A percentile compares a stretch with the other conserved stretches of the same genome.
These are phyloP conservation scores for Cryphonectria parasitica DNA, from an alignment of 2,329 filamentous ascomycete species.

Conservation along the genomic window DNA sequence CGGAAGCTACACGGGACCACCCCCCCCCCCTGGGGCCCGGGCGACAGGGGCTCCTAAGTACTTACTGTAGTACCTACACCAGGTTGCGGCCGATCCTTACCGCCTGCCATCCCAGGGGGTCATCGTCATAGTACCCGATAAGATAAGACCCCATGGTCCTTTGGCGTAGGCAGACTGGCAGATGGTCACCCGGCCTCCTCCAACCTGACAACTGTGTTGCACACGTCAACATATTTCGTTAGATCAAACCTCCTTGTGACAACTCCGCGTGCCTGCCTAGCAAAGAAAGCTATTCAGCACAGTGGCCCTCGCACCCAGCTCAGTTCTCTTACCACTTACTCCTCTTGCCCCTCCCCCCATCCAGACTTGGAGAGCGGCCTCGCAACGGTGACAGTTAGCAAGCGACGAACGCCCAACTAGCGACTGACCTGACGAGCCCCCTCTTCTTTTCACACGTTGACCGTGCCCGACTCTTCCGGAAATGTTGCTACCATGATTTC, in stretches of 20 bases:
- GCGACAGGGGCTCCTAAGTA: background rate
- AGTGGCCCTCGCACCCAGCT: background rate
- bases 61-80: background rate
- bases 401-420: constrained; percentile 1
- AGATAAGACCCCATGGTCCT: constrained; percentile 5
- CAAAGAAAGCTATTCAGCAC: background rate
- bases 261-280: background rate
- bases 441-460: background rate
- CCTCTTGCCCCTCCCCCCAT: background rate
- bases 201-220: constrained; percentile 5
- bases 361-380: background rate
- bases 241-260: constrained; percentile 12
- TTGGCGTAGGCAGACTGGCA: constrained; percentile 10
- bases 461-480: background rate
- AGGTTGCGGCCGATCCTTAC: background rate
- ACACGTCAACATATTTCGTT: background rate
- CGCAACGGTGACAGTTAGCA: background rate
- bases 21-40: background rate
- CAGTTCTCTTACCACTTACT: background rate
- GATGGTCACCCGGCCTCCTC: constrained; percentile 14
- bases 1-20: background rate
- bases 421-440: constrained; percentile 9
- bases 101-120: constrained; percentile 9
- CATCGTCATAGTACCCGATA: constrained; percentile 9
- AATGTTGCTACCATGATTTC: constrained; percentile 28